A percentile compares a stretch with the other conserved stretches of the same genome.
These are phyloP conservation scores for Neocallimastix lanati DNA, from an alignment of 192 early-diverging fungal genomes.

Conservation along the genomic window DNA sequence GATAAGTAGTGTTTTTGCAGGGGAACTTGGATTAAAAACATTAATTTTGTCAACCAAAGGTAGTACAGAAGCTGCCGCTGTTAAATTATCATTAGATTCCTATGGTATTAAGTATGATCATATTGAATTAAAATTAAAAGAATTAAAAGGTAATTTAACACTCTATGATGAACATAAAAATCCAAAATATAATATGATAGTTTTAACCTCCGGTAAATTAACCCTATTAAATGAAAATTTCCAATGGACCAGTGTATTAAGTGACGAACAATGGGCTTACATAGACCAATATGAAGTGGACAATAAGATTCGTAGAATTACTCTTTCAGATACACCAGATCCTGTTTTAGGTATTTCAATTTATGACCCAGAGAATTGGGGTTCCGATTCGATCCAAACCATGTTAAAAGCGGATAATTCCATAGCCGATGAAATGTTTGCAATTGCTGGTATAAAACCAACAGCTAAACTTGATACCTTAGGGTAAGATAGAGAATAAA, in stretches of 20 bases:
- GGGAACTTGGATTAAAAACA: background rate
- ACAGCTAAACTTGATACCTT: background rate
- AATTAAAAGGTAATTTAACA: no score
- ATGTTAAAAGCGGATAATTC: background rate
- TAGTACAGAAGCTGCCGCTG: background rate
- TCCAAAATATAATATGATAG: background rate
- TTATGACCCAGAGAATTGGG: background rate
- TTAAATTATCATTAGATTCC: background rate
- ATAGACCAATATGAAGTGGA: background rate
- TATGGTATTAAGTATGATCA: background rate
- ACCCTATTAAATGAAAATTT: background rate
- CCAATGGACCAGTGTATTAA: background rate
- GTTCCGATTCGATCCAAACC: background rate
- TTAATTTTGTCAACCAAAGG: background rate
- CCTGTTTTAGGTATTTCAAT: background rate
- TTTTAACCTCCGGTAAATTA: background rate
- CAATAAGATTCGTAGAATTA: background rate
- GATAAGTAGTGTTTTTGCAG: background rate
- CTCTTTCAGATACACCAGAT: background rate
- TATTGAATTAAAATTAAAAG: background rate
- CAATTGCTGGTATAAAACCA: background rate
- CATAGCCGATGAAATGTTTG: background rate
- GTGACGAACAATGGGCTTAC: background rate
- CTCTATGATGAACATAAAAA: background rate
- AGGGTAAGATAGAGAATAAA: no score